Evolutionary conservation across 2,329 filamentous ascomycete species (phyloP).

Genomic region (Pseudopithomyces chartarum): DNA sequence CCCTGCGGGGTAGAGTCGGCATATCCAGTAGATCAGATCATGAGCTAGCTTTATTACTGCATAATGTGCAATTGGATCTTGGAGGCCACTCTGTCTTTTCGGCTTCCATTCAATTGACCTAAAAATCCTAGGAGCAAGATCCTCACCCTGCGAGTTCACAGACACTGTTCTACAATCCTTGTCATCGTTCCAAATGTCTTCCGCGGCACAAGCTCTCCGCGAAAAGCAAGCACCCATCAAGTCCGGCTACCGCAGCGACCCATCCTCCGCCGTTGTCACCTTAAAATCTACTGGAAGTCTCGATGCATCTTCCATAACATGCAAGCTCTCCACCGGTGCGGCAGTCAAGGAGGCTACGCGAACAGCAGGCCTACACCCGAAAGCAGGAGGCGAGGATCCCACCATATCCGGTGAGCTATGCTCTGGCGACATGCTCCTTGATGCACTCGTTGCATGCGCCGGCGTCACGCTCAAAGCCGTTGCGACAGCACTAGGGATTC

Average conservation of each 20-base stretch:
- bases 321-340: constrained; percentile 52
- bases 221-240: constrained; percentile 57
- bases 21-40: neutral
- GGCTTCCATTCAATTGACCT: neutral
- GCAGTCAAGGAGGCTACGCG: constrained; percentile 48
- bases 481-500: constrained; percentile 53
- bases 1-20: neutral
- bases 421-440: constrained; percentile 57
- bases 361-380: constrained; percentile 54
- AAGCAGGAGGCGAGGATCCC: constrained; percentile 52
- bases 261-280: constrained; percentile 52
- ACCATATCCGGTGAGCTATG: constrained; percentile 55
- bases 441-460: constrained; percentile 56
- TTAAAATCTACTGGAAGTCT: constrained; percentile 52
- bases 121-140: no score
- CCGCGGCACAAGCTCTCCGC: constrained; percentile 45
- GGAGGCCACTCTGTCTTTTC: neutral
- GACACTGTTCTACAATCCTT: neutral
- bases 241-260: constrained; percentile 50
- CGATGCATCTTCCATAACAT: constrained; percentile 52
- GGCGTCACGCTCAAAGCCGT: constrained; percentile 59
- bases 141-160: neutral
- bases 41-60: neutral
- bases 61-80: neutral
- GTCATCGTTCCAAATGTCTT: constrained; percentile 22